A percentile compares a stretch with the other conserved stretches of the same genome.
Conservation (phyloP, 2,329 filamentous ascomycete genomes). For the Pseudocercospora cruenta region DNA sequence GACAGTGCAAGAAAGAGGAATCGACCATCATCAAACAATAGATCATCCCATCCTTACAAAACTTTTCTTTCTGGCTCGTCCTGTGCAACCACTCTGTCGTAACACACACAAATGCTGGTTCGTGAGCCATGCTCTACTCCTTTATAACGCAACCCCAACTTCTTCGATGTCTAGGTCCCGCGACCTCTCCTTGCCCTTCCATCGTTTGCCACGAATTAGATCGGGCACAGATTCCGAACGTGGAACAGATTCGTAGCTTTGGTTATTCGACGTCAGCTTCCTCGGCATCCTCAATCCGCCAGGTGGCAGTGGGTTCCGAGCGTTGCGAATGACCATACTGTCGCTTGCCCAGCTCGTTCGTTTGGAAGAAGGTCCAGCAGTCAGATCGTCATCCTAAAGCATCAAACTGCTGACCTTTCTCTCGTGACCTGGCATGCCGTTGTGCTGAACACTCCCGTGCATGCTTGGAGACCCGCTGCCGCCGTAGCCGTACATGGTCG, state of each 20-base stretch:
- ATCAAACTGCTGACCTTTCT: slow-evolving; percentile 29
- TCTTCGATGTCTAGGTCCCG: background rate
- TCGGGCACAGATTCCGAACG: background rate
- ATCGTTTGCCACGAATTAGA: background rate
- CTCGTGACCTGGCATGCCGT: slow-evolving; percentile 27
- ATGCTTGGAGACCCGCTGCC: slow-evolving; percentile 21
- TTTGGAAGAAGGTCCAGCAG: background rate
- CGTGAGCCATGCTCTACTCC: background rate
- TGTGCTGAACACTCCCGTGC: slow-evolving; percentile 8
- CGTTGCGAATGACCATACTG: background rate
- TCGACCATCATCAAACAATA: background rate
- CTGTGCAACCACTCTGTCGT: slow-evolving; percentile 1
- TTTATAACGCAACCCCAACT: background rate
- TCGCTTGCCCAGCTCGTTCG: background rate
- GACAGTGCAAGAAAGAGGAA: background rate
- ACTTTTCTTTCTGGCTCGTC: background rate
- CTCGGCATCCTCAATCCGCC: background rate
- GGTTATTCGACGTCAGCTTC: background rate
- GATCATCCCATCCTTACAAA: background rate
- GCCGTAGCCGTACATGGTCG: slow-evolving; percentile 19
- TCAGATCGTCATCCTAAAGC: slow-evolving; percentile 18
- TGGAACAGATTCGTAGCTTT: background rate
- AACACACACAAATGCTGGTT: background rate
- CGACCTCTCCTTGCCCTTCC: background rate
- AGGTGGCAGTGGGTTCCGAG: background rate